A percentile compares a stretch with the other conserved stretches of the same genome.
Conservation (phyloP, 208 protist genomes). For the Wallacemonas sp. region DNA sequence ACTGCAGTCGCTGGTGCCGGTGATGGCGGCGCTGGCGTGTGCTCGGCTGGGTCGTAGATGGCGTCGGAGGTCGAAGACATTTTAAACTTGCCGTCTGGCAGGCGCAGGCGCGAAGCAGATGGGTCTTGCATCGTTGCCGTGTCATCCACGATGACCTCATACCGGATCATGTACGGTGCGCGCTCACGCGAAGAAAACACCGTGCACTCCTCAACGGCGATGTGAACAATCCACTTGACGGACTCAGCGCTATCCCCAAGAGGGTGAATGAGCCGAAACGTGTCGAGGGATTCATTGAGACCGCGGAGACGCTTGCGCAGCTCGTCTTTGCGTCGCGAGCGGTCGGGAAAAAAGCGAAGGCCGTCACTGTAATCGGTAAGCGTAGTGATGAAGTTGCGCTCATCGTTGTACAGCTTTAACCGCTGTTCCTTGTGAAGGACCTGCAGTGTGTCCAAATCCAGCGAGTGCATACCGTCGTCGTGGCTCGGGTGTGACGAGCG, state of each 20-base stretch:
- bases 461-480: conserved; percentile 11
- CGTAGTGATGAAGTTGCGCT: conserved; percentile 67
- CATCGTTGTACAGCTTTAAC: conserved; percentile 83
- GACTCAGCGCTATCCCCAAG: conserved; percentile 56
- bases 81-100: conserved; percentile 62
- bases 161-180: conserved; percentile 79
- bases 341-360: conserved; percentile 66
- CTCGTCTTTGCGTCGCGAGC: conserved; percentile 68
- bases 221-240: conserved; percentile 85
- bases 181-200: conserved; percentile 89
- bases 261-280: conserved; percentile 71
- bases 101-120: conserved; percentile 53
- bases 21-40: background rate
- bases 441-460: conserved; percentile 32
- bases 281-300: conserved; percentile 61
- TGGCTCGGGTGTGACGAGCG: background rate
- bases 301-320: conserved; percentile 54
- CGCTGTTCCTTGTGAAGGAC: conserved; percentile 79
- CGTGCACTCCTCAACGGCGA: conserved; percentile 86
- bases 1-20: background rate
- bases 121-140: conserved; percentile 83
- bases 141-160: conserved; percentile 88
- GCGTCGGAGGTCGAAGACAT: conserved; percentile 48
- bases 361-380: conserved; percentile 76
- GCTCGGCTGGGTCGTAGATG: conserved; percentile 28